Evolutionary conservation across 1,284 basidiomycete species (phyloP).

Genomic region (Fomitiporia mediterranea): DNA sequence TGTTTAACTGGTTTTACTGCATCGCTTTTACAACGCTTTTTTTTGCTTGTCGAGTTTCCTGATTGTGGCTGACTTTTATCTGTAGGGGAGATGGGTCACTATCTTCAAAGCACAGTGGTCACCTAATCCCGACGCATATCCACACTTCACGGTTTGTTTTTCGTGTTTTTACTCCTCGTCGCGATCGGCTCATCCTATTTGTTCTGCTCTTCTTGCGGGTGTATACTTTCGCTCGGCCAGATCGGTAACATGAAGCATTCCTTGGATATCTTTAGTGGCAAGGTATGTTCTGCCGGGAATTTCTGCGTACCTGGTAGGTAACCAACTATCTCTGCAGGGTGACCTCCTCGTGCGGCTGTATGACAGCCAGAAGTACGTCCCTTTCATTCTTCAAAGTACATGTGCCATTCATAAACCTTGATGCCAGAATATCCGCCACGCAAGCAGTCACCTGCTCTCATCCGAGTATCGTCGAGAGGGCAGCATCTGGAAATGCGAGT

Average conservation of each 20-base stretch:
- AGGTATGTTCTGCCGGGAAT: conserved; percentile 34
- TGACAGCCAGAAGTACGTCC: conserved; percentile 49
- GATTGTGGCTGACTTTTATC: too few species aligned
- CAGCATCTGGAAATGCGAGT: conserved; percentile 69
- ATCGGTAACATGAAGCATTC: conserved; percentile 75
- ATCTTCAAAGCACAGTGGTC: conserved; percentile 72
- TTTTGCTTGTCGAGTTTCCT: too few species aligned
- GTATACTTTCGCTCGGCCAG: conserved; percentile 31
- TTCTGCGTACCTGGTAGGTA: neutral
- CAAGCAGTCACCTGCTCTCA: conserved; percentile 86
- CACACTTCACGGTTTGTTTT: conserved; percentile 67
- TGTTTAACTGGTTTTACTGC: too few species aligned
- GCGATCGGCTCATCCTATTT: neutral
- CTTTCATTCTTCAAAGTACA: neutral
- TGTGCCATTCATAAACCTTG: conserved; percentile 13
- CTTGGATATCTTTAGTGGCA: conserved; percentile 65
- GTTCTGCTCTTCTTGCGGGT: neutral
- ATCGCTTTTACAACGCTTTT: too few species aligned
- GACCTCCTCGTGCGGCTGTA: conserved; percentile 57
- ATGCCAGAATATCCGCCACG: conserved; percentile 63
- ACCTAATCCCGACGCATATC: conserved; percentile 68
- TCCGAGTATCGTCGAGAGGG: conserved; percentile 65
- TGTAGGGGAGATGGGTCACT: conserved; percentile 78
- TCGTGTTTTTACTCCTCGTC: neutral
- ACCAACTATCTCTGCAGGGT: conserved; percentile 40